Percentiles rank a stretch among this genome's conserved stretches.
phyloP scores from a whole-genome alignment of 306 rosid species.

The Acacia melanoxylon region DNA sequence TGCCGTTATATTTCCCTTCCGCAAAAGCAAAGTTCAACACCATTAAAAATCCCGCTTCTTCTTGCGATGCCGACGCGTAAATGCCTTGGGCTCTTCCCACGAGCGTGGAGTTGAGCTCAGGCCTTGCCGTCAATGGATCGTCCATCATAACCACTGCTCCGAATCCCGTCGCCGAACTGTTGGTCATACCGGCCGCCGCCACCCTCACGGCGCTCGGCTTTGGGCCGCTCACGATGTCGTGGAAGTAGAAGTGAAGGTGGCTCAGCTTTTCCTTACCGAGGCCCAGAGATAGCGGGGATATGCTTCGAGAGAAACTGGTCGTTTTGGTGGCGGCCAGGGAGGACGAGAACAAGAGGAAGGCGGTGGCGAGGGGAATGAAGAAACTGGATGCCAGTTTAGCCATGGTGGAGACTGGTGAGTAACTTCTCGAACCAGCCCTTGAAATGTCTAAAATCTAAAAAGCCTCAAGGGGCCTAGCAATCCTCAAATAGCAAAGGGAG shows the following conservation, averaged over 20 bases:
- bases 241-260: constrained; percentile 41
- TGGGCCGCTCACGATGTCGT: constrained; percentile 42
- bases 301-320: constrained; percentile 4
- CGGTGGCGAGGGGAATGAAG: background rate
- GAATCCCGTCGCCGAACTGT: constrained; percentile 32
- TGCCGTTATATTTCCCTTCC: constrained; percentile 41
- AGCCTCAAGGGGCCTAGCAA: background rate
- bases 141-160: constrained; percentile 40
- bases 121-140: constrained; percentile 34
- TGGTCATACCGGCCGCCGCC: constrained; percentile 26
- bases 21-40: constrained; percentile 35
- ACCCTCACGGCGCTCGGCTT: constrained; percentile 32
- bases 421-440: background rate
- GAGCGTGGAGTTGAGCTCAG: constrained; percentile 13
- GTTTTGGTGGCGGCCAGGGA: background rate
- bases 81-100: constrained; percentile 49
- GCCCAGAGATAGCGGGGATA: constrained; percentile 12
- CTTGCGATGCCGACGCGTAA: constrained; percentile 38
- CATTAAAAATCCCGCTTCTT: constrained; percentile 33
- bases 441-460: background rate
- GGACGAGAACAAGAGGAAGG: constrained; percentile 18
- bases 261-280: constrained; percentile 35
- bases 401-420: background rate
- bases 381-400: background rate
- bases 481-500: background rate